These are phyloP conservation scores for Suhomyces xylopsoci DNA, from an alignment of 805 yeast genomes.

Conservation along the genomic window DNA sequence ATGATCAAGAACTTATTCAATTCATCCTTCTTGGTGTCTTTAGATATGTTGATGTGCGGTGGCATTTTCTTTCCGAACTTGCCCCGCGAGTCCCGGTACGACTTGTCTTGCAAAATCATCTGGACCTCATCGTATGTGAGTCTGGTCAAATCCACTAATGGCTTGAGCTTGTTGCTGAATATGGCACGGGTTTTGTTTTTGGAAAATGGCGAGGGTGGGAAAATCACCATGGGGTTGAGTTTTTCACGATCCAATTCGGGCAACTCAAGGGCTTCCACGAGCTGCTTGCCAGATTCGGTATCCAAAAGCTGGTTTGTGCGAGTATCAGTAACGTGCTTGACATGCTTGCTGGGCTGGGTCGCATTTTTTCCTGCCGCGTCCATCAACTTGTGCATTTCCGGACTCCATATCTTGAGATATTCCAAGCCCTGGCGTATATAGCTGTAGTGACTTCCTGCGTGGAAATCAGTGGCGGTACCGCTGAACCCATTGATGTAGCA, in stretches of 20 bases:
- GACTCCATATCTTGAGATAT: slow-evolving; percentile 32
- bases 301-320: slow-evolving; percentile 6
- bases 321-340: slow-evolving; percentile 14
- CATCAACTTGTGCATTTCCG: slow-evolving; percentile 25
- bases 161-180: slow-evolving; percentile 22
- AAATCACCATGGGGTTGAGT: slow-evolving; percentile 27
- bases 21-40: slow-evolving; percentile 10
- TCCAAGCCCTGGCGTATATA: slow-evolving; percentile 29
- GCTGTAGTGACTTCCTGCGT: slow-evolving; percentile 27
- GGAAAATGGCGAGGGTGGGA: slow-evolving; percentile 29
- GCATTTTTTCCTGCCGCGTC: slow-evolving; percentile 10
- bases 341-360: slow-evolving; percentile 7
- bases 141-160: slow-evolving; percentile 32
- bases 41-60: slow-evolving; percentile 1
- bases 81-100: slow-evolving; percentile 17
- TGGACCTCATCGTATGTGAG: slow-evolving; percentile 19
- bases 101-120: slow-evolving; percentile 12
- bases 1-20: slow-evolving; percentile 33
- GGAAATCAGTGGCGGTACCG: slow-evolving; percentile 24
- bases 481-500: slow-evolving; percentile 24
- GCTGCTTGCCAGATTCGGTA: background rate
- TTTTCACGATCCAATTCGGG: slow-evolving; percentile 2
- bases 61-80: slow-evolving; percentile 17
- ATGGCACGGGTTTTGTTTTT: slow-evolving; percentile 22
- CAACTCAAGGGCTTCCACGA: background rate